These are phyloP conservation scores for Exserohilum rostratum DNA, from an alignment of 2,329 filamentous ascomycete species.

Conservation along the genomic window DNA sequence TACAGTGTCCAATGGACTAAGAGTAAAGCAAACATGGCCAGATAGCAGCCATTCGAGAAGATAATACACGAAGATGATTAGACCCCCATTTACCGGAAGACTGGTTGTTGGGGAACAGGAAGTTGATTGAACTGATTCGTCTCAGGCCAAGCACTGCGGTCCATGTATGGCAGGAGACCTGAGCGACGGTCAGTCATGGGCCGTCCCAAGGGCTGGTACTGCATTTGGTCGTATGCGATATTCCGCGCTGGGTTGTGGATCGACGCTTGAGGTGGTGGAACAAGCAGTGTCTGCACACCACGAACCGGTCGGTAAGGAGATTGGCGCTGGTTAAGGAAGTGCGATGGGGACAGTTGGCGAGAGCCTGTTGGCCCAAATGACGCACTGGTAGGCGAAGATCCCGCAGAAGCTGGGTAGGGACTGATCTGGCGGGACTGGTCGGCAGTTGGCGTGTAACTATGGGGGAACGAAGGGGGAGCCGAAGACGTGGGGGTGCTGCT, in stretches of 20 bases:
- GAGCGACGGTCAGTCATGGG: slow-evolving; percentile 53
- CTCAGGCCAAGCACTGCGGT: slow-evolving; percentile 47
- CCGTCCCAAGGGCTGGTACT: slow-evolving; percentile 57
- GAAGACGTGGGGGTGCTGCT: slow-evolving; percentile 47
- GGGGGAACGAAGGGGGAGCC: slow-evolving; percentile 34
- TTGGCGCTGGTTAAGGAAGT: slow-evolving; percentile 84
- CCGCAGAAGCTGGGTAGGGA: slow-evolving; percentile 60
- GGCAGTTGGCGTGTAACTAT: slow-evolving; percentile 35
- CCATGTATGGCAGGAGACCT: slow-evolving; percentile 54
- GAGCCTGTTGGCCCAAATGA: slow-evolving; percentile 67
- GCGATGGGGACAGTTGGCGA: slow-evolving; percentile 80
- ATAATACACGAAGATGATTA: slow-evolving; percentile 19
- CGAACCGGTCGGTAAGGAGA: slow-evolving; percentile 94
- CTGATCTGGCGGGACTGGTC: slow-evolving; percentile 58
- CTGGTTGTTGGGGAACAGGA: slow-evolving; percentile 45
- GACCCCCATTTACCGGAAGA: slow-evolving; percentile 36
- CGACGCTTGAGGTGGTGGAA: slow-evolving; percentile 80
- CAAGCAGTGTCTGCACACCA: slow-evolving; percentile 86
- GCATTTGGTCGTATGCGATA: slow-evolving; percentile 57
- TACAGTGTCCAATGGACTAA: slow-evolving; percentile 18
- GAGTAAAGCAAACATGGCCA: background rate
- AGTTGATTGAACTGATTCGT: slow-evolving; percentile 48
- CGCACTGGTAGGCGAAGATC: slow-evolving; percentile 73
- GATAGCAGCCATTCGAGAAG: slow-evolving; percentile 1
- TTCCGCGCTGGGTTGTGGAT: slow-evolving; percentile 63